These are phyloP conservation scores for Nicotiana paniculata DNA, from an alignment of 257 asterid genomes.

Conservation along the genomic window DNA sequence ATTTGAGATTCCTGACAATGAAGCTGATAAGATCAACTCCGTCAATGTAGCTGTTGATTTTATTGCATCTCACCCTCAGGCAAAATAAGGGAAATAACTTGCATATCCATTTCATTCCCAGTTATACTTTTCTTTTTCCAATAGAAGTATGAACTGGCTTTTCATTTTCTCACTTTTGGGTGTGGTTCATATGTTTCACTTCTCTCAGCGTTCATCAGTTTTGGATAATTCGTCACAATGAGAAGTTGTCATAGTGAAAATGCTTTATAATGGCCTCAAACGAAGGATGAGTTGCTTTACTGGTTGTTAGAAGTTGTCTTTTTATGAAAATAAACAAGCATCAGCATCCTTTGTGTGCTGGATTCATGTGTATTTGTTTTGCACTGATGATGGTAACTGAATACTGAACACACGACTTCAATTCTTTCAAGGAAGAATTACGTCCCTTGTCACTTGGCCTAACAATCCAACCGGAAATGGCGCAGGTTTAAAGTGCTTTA, in stretches of 20 bases:
- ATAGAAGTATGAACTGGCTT: neutral
- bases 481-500: too few relatives aligned
- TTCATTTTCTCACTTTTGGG: neutral
- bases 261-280: neutral
- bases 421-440: too few relatives aligned
- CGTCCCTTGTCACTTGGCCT: too few relatives aligned
- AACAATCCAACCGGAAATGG: too few relatives aligned
- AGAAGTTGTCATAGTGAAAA: neutral
- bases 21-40: constrained; percentile 28
- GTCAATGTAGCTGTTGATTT: constrained; percentile 28
- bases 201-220: neutral
- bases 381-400: neutral
- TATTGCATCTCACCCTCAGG: constrained; percentile 27
- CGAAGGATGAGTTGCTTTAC: neutral
- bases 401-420: neutral
- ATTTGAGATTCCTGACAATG: constrained; percentile 32
- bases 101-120: neutral
- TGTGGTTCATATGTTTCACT: neutral
- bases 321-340: neutral
- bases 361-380: neutral
- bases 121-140: neutral
- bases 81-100: constrained; percentile 9
- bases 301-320: neutral
- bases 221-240: neutral
- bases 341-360: neutral